Evolutionary conservation across 2,329 filamentous ascomycete species (phyloP).

Genomic region (Talaromyces sp.): DNA sequence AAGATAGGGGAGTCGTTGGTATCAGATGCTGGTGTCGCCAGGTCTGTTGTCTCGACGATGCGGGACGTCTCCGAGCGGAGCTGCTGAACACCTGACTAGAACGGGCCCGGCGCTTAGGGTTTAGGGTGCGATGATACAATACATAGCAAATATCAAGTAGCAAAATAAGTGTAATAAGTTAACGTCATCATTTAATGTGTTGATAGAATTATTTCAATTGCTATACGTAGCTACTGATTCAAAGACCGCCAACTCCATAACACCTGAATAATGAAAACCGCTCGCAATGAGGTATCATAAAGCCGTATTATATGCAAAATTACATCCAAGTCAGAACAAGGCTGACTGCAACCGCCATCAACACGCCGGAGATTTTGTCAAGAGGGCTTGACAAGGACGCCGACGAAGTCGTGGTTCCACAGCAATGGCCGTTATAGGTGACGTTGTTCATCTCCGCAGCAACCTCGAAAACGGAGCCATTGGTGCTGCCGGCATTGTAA

Average conservation of each 20-base stretch:
- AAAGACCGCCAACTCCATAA: background rate
- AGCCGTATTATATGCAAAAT: background rate
- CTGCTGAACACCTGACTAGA: background rate
- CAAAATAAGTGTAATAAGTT: background rate
- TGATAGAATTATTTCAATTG: background rate
- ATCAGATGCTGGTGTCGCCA: background rate
- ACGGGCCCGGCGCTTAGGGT: background rate
- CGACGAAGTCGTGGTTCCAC: conserved; percentile 27
- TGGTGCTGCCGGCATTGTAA: conserved; percentile 65
- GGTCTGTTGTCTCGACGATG: background rate
- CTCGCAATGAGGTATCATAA: background rate
- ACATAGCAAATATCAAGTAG: no score
- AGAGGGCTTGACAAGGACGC: background rate
- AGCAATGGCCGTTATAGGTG: conserved; percentile 50
- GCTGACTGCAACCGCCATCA: background rate
- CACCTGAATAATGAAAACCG: background rate
- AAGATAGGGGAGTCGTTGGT: background rate
- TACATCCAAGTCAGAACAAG: background rate
- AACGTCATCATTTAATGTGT: background rate
- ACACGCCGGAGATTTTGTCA: background rate
- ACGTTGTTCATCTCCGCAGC: conserved; percentile 68
- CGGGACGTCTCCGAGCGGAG: background rate
- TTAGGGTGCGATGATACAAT: background rate
- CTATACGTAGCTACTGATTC: background rate
- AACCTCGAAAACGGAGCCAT: conserved; percentile 71